phyloP scores from a whole-genome alignment of 129 eudicot species.

The Flaveria sonorensis region DNA sequence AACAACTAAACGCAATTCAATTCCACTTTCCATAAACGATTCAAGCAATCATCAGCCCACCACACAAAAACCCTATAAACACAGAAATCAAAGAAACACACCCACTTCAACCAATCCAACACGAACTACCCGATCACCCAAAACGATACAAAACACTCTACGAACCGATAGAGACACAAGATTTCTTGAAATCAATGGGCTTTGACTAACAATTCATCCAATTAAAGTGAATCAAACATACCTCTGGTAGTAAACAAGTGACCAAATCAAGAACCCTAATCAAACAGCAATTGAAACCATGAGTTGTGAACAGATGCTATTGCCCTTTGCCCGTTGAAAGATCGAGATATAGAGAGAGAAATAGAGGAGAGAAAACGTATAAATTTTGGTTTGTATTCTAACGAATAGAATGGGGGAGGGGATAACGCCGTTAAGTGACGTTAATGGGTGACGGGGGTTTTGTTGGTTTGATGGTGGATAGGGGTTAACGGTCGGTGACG shows the following conservation, averaged over 20 bases:
- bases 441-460: conserved; percentile 16
- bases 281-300: conserved; percentile 25
- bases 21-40: conserved; percentile 32
- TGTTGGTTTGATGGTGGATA: background rate
- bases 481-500: conserved; percentile 56
- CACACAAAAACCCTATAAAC: conserved; percentile 30
- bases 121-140: background rate
- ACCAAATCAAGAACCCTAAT: conserved; percentile 38
- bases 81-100: background rate
- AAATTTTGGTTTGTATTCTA: conserved; percentile 63
- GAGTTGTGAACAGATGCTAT: conserved; percentile 34
- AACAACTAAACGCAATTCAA: conserved; percentile 28
- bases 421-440: conserved; percentile 67
- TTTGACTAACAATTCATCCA: conserved; percentile 24
- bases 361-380: conserved; percentile 29
- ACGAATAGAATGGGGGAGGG: conserved; percentile 59
- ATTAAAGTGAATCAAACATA: conserved; percentile 20
- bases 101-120: conserved; percentile 9
- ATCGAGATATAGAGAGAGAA: conserved; percentile 47
- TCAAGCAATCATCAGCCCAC: conserved; percentile 1
- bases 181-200: background rate
- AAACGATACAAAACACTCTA: conserved; percentile 12
- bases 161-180: conserved; percentile 23
- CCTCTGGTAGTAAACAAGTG: conserved; percentile 36
- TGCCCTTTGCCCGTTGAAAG: conserved; percentile 72